Percentiles rank a stretch among this genome's conserved stretches.
These are phyloP conservation scores for Baorangia bicolor DNA, from an alignment of 768 basidiomycete species.

Conservation along the genomic window DNA sequence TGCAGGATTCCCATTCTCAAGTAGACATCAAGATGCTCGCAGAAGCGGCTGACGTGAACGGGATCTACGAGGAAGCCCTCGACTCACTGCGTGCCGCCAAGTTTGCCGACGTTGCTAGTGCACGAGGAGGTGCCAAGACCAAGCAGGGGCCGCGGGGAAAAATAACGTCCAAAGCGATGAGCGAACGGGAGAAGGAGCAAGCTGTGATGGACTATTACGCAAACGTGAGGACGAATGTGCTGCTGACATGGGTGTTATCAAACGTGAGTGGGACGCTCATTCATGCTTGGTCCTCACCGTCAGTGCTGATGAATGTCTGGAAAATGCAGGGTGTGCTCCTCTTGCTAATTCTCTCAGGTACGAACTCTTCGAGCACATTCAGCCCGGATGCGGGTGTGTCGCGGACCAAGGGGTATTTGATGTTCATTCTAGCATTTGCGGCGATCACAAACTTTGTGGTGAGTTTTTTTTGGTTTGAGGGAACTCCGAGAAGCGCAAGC, in stretches of 20 bases:
- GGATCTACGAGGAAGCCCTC: constrained; percentile 81
- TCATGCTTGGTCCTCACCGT: neutral
- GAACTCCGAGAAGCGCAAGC: neutral
- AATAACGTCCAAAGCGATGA: constrained; percentile 30
- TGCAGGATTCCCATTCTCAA: constrained; percentile 74
- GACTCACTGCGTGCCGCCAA: constrained; percentile 64
- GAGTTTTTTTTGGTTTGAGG: constrained; percentile 15
- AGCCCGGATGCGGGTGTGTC: constrained; percentile 44
- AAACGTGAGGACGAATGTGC: constrained; percentile 77
- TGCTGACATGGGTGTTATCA: constrained; percentile 81
- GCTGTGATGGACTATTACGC: constrained; percentile 86
- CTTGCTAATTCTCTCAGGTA: constrained; percentile 63
- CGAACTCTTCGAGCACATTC: constrained; percentile 60
- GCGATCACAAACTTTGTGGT: constrained; percentile 72
- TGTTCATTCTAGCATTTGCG: constrained; percentile 79
- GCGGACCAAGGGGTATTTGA: constrained; percentile 71
- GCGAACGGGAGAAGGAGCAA: constrained; percentile 64
- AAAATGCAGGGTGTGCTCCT: constrained; percentile 60
- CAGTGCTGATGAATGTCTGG: neutral
- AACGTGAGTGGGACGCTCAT: constrained; percentile 51
- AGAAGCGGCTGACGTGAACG: constrained; percentile 78
- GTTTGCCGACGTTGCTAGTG: constrained; percentile 29
- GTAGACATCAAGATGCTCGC: constrained; percentile 88
- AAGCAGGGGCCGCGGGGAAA: constrained; percentile 6
- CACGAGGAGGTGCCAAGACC: constrained; percentile 1